Percentiles rank a stretch among this genome's conserved stretches.
Conservation (phyloP, 1,284 basidiomycete genomes). For the Earliella scabrosa region DNA sequence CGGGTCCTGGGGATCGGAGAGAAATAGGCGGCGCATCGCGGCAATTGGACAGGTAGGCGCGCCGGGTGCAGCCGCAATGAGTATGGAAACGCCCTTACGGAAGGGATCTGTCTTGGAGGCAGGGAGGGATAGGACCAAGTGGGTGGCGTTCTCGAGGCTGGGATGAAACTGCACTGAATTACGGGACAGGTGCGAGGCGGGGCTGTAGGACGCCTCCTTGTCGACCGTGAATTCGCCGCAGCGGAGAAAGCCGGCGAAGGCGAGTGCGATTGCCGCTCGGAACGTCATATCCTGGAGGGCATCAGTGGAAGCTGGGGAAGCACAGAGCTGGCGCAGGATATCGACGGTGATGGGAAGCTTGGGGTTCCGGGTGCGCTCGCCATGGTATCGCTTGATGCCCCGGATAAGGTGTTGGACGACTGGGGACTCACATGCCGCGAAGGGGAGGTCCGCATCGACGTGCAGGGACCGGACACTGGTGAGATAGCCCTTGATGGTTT, state of each 20-base stretch:
- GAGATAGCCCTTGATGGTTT: constrained; percentile 39
- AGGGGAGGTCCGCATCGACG: constrained; percentile 28
- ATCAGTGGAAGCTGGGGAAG: background rate
- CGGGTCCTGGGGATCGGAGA: background rate
- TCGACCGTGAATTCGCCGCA: constrained; percentile 36
- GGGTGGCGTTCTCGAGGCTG: constrained; percentile 11
- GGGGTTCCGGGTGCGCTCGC: constrained; percentile 26
- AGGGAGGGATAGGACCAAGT: constrained; percentile 36
- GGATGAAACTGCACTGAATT: no score
- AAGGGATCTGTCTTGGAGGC: constrained; percentile 46
- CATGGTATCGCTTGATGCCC: constrained; percentile 34
- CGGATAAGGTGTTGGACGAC: constrained; percentile 30
- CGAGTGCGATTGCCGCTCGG: constrained; percentile 31
- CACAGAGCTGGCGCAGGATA: constrained; percentile 22
- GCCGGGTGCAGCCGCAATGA: constrained; percentile 31
- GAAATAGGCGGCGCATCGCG: constrained; percentile 16
- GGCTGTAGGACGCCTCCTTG: no score
- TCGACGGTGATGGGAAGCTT: constrained; percentile 30
- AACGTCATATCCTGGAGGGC: constrained; percentile 13
- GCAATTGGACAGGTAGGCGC: constrained; percentile 32
- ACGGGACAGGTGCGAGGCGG: no score
- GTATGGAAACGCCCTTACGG: constrained; percentile 36
- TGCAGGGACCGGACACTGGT: constrained; percentile 30
- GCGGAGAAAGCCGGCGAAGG: constrained; percentile 36
- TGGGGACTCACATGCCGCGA: constrained; percentile 27